Conservation (phyloP, 371 early-diverging fungal genomes). For the Basidiobolus heterosporus region DNA sequence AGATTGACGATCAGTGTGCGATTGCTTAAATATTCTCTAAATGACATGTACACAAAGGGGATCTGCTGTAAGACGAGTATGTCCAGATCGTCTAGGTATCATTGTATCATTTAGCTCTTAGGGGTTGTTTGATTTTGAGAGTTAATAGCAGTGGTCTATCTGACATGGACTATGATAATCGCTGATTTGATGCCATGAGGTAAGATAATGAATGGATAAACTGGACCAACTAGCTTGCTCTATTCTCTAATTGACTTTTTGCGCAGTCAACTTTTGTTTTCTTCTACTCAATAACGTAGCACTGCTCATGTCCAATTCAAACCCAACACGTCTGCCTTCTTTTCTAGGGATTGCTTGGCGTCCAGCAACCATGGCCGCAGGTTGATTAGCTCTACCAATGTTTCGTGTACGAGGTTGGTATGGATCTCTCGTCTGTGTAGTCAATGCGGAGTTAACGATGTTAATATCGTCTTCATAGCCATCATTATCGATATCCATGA, state of each 20-base stretch:
- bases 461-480: conserved; percentile 8
- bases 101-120: no score
- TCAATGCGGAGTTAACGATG: conserved; percentile 8
- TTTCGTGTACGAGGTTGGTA: conserved; percentile 4
- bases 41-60: no score
- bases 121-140: no score
- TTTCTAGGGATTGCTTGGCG: conserved; percentile 3
- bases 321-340: conserved; percentile 12
- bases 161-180: no score
- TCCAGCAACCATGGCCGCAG: conserved; percentile 6
- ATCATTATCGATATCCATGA: conserved; percentile 9
- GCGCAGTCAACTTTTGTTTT: conserved; percentile 11
- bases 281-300: conserved; percentile 36
- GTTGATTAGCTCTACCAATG: background rate
- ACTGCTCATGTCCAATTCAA: conserved; percentile 33
- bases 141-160: no score
- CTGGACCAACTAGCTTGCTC: no score
- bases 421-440: conserved; percentile 1
- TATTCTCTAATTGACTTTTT: background rate
- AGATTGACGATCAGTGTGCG: no score
- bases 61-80: no score
- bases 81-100: no score
- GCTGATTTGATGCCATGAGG: no score
- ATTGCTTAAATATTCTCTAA: no score
- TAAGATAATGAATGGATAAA: no score